phyloP scores from a whole-genome alignment of 345 rosid genomes.

The Eucalyptus regnans region DNA sequence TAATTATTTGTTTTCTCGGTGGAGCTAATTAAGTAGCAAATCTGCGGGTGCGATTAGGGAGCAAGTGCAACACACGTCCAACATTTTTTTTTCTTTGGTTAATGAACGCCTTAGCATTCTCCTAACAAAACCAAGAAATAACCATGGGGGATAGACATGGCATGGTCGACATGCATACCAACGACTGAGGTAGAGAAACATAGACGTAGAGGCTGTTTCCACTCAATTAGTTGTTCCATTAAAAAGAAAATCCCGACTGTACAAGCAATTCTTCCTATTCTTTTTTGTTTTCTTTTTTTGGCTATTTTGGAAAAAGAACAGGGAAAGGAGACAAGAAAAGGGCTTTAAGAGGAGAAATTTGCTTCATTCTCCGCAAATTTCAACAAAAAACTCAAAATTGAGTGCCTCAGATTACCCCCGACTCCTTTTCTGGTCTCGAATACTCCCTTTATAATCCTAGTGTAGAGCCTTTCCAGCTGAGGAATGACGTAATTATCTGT shows the following conservation, averaged over 20 bases:
- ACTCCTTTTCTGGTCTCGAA: slow-evolving; percentile 33
- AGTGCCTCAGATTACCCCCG: slow-evolving; percentile 36
- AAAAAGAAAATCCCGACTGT: slow-evolving; percentile 49
- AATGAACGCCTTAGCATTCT: background rate
- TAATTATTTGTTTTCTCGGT: no score
- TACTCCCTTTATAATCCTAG: slow-evolving; percentile 62
- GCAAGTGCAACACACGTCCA: background rate
- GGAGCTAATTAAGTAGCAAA: background rate
- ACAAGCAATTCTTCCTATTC: slow-evolving; percentile 19
- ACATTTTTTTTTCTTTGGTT: background rate
- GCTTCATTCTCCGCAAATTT: slow-evolving; percentile 57
- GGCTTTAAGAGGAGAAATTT: slow-evolving; percentile 42
- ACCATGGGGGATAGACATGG: background rate
- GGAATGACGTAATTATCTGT: slow-evolving; percentile 61
- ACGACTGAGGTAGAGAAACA: background rate
- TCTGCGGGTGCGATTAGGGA: background rate
- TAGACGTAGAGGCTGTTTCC: background rate
- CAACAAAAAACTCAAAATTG: slow-evolving; percentile 80
- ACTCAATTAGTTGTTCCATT: background rate
- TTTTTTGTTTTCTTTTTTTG: background rate
- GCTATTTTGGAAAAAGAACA: background rate
- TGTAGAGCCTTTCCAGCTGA: slow-evolving; percentile 80
- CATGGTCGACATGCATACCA: background rate
- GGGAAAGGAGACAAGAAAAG: background rate
- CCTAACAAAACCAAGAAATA: background rate